Percentiles rank a stretch among this genome's conserved stretches.
Conservation (phyloP, 257 asterid genomes). For the Solanum arcanum region DNA sequence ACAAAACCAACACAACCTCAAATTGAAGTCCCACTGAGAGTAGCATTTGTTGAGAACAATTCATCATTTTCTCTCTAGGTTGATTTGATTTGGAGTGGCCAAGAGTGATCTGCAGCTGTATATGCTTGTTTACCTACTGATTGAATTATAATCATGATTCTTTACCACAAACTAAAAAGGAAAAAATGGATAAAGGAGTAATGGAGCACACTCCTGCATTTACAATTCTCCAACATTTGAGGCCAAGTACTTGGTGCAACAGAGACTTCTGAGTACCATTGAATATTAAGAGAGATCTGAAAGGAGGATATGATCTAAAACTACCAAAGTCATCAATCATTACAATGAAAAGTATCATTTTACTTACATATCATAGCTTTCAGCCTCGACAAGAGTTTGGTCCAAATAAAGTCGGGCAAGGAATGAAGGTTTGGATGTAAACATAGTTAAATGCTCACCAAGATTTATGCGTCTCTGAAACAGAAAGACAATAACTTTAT, state of each 20-base stretch:
- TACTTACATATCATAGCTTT: slow-evolving; percentile 82
- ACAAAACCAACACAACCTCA: too few relatives aligned
- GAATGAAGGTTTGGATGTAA: slow-evolving; percentile 79
- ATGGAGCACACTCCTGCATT: not conserved
- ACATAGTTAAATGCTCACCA: slow-evolving; percentile 81
- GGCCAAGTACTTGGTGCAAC: not conserved
- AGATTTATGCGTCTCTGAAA: slow-evolving; percentile 95
- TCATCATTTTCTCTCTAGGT: not conserved
- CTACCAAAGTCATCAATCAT: not conserved
- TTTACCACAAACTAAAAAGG: not conserved
- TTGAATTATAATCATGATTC: not conserved
- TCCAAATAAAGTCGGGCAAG: slow-evolving; percentile 89
- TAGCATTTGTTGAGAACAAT: not conserved
- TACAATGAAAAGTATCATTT: not conserved
- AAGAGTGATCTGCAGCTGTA: not conserved
- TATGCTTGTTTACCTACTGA: not conserved
- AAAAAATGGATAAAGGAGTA: not conserved
- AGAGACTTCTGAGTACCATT: not conserved
- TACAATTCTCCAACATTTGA: not conserved
- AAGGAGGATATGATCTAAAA: not conserved
- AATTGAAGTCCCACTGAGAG: not conserved
- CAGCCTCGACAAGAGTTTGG: slow-evolving; percentile 88
- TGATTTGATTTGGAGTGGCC: not conserved
- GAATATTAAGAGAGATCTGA: not conserved
- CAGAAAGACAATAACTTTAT: slow-evolving; percentile 14